Percentiles rank a stretch among this genome's conserved stretches.
Conservation (phyloP, 1,284 basidiomycete genomes). For the Pseudozyma tsukubaensis region DNA sequence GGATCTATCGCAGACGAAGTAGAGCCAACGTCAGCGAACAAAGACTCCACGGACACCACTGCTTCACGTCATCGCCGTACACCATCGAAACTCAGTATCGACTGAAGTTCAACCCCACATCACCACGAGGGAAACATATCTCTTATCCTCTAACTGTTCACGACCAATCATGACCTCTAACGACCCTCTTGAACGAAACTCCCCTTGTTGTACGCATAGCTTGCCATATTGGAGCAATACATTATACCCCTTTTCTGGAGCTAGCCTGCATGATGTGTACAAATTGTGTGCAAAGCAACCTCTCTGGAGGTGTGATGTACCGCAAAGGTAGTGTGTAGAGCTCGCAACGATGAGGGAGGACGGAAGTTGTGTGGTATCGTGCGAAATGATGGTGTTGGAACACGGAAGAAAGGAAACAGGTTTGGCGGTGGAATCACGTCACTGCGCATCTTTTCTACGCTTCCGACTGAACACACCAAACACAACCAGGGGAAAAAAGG, state of each 20-base stretch:
- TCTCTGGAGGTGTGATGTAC: too few species aligned
- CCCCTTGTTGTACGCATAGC: not conserved
- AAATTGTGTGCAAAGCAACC: too few species aligned
- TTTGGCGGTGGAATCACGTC: too few species aligned
- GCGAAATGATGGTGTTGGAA: too few species aligned
- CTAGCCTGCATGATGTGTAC: not conserved
- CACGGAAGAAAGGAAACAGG: too few species aligned
- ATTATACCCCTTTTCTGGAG: constrained; percentile 1
- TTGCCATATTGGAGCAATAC: not conserved
- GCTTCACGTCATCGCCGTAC: constrained; percentile 24
- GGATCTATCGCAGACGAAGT: not conserved
- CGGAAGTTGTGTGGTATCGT: too few species aligned
- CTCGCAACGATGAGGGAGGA: too few species aligned
- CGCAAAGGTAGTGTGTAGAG: too few species aligned
- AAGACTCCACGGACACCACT: not conserved
- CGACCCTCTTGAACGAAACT: not conserved
- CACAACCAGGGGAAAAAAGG: too few species aligned
- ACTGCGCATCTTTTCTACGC: too few species aligned
- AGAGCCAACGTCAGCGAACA: not conserved
- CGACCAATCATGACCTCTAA: not conserved
- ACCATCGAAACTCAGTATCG: constrained; percentile 30
- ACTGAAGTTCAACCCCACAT: constrained; percentile 1
- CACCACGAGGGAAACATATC: not conserved
- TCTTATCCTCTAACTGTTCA: not conserved
- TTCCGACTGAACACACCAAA: too few species aligned